These are phyloP conservation scores for Dioscorea zingiberensis DNA, from an alignment of 106 monocot genomes.

Conservation along the genomic window DNA sequence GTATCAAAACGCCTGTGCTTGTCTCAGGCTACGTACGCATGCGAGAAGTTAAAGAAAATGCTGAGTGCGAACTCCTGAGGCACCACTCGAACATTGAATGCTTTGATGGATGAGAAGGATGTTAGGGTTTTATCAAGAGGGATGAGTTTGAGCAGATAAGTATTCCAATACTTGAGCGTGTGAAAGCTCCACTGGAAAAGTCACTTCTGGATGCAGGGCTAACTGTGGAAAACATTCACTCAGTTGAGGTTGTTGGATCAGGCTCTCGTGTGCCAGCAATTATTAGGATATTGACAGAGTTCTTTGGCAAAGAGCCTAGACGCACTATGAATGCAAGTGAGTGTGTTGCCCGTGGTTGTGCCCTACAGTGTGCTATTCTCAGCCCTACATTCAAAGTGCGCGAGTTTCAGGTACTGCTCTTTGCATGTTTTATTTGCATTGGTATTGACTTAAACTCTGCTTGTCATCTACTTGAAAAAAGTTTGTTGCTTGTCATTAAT, in stretches of 20 bases:
- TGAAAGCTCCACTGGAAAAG: constrained; percentile 51
- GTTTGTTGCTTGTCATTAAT: no score
- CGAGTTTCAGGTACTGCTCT: constrained; percentile 66
- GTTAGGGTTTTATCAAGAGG: constrained; percentile 64
- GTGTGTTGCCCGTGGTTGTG: constrained; percentile 85
- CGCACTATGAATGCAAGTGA: constrained; percentile 87
- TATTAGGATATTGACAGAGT: constrained; percentile 44
- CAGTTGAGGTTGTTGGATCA: constrained; percentile 85
- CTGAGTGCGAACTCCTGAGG: constrained; percentile 87
- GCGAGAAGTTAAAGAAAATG: constrained; percentile 84
- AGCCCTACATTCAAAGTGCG: constrained; percentile 89
- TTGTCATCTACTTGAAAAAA: no score
- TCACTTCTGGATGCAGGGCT: constrained; percentile 46
- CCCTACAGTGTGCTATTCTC: constrained; percentile 77
- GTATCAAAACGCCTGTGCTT: constrained; percentile 55
- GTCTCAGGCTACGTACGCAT: constrained; percentile 52
- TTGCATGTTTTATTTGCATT: background rate
- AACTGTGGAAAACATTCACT: constrained; percentile 36
- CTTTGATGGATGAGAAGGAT: constrained; percentile 88
- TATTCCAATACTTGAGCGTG: constrained; percentile 49
- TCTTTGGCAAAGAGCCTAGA: constrained; percentile 68
- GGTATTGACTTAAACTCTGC: no score
- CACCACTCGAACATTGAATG: constrained; percentile 77
- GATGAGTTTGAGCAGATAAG: constrained; percentile 80
- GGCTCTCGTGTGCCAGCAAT: constrained; percentile 87